Conservation (phyloP, 768 basidiomycete genomes). For the Mycena latifolia region DNA sequence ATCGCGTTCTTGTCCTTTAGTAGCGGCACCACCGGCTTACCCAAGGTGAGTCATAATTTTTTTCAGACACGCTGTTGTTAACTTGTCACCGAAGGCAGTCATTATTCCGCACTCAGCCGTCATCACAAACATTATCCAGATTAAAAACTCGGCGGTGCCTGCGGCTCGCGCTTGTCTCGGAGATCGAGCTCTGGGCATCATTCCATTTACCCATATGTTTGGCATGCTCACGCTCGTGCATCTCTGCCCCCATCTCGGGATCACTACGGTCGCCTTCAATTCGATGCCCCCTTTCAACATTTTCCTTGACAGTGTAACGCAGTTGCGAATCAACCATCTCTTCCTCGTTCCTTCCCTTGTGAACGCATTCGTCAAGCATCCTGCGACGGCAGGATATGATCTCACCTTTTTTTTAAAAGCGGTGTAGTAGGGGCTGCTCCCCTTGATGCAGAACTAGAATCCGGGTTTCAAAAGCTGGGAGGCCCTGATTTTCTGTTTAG, state of each 20-base stretch:
- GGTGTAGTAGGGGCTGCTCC: conserved; percentile 11
- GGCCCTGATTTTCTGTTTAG: conserved; percentile 1
- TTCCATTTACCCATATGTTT: conserved; percentile 19
- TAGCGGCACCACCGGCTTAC: conserved; percentile 16
- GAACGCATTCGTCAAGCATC: conserved; percentile 15
- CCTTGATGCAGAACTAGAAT: neutral
- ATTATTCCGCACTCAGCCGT: conserved; percentile 5
- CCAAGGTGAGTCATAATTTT: conserved; percentile 5
- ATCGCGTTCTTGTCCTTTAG: conserved; percentile 20
- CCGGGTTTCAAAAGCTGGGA: neutral
- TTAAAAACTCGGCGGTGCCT: neutral
- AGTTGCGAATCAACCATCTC: neutral
- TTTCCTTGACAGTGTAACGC: neutral
- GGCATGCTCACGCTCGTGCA: conserved; percentile 15
- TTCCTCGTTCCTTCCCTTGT: conserved; percentile 17
- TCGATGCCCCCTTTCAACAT: conserved; percentile 21
- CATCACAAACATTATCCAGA: conserved; percentile 2
- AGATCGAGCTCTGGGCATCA: conserved; percentile 10
- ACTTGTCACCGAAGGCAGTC: neutral
- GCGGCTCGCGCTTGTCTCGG: neutral
- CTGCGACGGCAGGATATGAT: neutral
- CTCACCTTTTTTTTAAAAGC: neutral
- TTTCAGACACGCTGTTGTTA: neutral
- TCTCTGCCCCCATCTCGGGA: conserved; percentile 17
- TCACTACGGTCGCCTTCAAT: conserved; percentile 9